Conservation (phyloP, 2,329 filamentous ascomycete genomes). For the Fusarium foetens region DNA sequence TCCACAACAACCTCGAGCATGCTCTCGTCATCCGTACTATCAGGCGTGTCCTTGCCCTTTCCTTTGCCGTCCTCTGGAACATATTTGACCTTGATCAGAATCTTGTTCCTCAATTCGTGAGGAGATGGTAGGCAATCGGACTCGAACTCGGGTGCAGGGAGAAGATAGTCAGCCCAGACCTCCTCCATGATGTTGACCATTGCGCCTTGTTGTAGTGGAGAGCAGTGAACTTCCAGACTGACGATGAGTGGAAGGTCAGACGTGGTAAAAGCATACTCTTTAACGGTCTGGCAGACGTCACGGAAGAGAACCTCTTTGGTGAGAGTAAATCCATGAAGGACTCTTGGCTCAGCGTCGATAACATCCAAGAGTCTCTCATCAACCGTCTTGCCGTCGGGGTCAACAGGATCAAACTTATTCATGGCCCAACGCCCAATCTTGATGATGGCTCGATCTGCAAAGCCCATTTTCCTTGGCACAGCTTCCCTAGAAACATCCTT, state of each 20-base stretch:
- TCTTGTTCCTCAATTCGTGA: slow-evolving; percentile 78
- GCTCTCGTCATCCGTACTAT: background rate
- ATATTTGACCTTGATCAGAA: slow-evolving; percentile 81
- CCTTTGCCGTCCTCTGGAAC: background rate
- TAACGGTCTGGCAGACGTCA: slow-evolving; percentile 82
- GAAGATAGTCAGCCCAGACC: slow-evolving; percentile 79
- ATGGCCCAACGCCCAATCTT: background rate
- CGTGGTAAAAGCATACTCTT: slow-evolving; percentile 78
- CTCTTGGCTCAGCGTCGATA: slow-evolving; percentile 63
- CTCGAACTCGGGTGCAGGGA: slow-evolving; percentile 65
- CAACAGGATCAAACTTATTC: slow-evolving; percentile 1
- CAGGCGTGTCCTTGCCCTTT: background rate
- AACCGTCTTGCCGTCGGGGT: background rate
- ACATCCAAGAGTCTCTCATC: background rate
- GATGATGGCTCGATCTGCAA: background rate
- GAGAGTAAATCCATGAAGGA: slow-evolving; percentile 84
- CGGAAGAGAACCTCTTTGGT: slow-evolving; percentile 86
- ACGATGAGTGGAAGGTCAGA: slow-evolving; percentile 87
- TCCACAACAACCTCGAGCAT: slow-evolving; percentile 1
- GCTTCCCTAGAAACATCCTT: background rate
- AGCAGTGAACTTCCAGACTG: slow-evolving; percentile 89
- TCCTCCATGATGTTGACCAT: slow-evolving; percentile 96
- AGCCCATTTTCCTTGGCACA: background rate
- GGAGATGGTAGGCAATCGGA: slow-evolving; percentile 70
- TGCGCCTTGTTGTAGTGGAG: slow-evolving; percentile 80